A percentile compares a stretch with the other conserved stretches of the same genome.
Conservation (phyloP, 78 protist genomes). For the Thecamonas trahens region DNA sequence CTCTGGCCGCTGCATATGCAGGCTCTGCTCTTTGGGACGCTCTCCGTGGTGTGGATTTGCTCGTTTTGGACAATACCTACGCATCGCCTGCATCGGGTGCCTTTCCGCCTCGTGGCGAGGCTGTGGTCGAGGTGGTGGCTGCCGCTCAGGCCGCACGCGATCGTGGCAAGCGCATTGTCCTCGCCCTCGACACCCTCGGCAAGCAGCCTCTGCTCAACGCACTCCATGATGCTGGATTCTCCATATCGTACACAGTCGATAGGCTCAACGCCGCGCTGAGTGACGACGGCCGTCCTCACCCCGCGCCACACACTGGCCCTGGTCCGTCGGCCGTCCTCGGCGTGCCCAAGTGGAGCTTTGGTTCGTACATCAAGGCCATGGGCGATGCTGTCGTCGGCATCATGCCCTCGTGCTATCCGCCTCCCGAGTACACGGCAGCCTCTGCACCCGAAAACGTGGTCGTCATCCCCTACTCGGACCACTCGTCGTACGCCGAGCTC, state of each 20-base stretch:
- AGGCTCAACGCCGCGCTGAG: too few relatives aligned
- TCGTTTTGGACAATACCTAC: slow-evolving; percentile 52
- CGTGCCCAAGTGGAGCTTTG: too few relatives aligned
- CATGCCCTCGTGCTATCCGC: too few relatives aligned
- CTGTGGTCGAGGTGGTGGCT: not conserved
- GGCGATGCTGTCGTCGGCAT: not conserved
- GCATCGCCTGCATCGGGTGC: slow-evolving; percentile 2
- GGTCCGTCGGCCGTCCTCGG: not conserved
- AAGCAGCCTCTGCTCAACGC: slow-evolving; percentile 59
- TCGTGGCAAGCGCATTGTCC: not conserved
- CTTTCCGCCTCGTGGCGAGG: not conserved
- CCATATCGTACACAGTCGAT: too few relatives aligned
- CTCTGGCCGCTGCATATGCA: not conserved
- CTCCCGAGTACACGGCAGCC: too few relatives aligned
- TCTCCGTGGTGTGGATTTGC: slow-evolving; percentile 7
- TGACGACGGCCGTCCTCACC: not conserved
- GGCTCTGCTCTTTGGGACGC: not conserved
- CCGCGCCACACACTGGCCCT: not conserved
- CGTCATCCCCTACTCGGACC: slow-evolving; percentile 17
- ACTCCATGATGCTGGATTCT: too few relatives aligned
- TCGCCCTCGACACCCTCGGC: slow-evolving; percentile 47
- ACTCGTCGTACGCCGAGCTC: slow-evolving; percentile 22
- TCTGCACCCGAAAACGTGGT: too few relatives aligned
- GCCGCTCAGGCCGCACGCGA: not conserved
- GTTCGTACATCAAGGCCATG: not conserved